Conservation (phyloP, 768 basidiomycete genomes). For the Amanita molliuscula region DNA sequence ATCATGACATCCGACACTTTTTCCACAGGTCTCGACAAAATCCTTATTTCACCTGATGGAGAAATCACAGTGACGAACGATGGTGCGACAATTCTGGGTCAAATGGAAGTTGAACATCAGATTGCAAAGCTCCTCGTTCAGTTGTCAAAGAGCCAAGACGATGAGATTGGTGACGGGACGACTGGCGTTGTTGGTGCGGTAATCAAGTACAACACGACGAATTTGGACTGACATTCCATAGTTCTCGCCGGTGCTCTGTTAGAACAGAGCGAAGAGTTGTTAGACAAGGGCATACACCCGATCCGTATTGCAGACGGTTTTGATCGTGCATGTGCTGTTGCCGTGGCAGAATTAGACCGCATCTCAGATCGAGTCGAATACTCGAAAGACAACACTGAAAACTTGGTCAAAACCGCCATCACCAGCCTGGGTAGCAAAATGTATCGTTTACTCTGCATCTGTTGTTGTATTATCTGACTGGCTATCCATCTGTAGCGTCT, state of each 20-base stretch:
- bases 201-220: constrained; percentile 2
- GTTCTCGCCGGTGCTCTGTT: constrained; percentile 97
- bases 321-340: constrained; percentile 86
- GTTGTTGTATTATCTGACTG: neutral
- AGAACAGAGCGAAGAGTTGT: constrained; percentile 88
- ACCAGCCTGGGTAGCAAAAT: constrained; percentile 98
- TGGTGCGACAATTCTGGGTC: constrained; percentile 94
- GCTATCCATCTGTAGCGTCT: constrained; percentile 54
- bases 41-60: constrained; percentile 91
- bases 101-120: constrained; percentile 99
- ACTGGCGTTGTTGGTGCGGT: constrained; percentile 94
- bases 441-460: constrained; percentile 28
- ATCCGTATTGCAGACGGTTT: constrained; percentile 99
- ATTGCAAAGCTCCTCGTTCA: constrained; percentile 97
- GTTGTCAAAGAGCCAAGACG: constrained; percentile 95
- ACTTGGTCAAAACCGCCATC: constrained; percentile 90
- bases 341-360: constrained; percentile 80
- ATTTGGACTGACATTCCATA: constrained; percentile 16
- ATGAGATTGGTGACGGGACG: constrained; percentile 99
- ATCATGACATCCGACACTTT: constrained; percentile 3
- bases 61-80: constrained; percentile 99
- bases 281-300: constrained; percentile 99
- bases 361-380: constrained; percentile 89
- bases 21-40: constrained; percentile 79
- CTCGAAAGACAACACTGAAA: constrained; percentile 70